Evolutionary conservation across 1,139 yeast genomes (phyloP), one percentile per base, ranked within the genome.

Genomic region (Yamadazyma friedrichii): DNA sequence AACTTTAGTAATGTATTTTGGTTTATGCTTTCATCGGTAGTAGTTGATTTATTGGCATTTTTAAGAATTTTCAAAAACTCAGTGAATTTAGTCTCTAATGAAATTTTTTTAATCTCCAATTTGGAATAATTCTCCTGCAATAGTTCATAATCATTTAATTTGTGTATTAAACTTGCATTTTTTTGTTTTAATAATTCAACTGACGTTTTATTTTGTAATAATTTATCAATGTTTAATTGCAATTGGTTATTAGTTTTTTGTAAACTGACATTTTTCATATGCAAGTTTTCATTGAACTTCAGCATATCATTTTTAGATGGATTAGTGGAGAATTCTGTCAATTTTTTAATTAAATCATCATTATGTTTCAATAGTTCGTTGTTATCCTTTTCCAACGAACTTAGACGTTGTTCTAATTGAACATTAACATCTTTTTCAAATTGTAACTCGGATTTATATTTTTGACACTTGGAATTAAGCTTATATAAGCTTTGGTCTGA

Each of bases 331-430:
- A 45, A 45, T 16, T 40, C 46, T 22, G 42, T 51, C 25, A 48
- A 49, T 39, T 82, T 84, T 33, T 67, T 70, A 36, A 78, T 72
- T 48, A 84, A 64, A 6, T 81, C 72, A 43, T 75, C 78, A 15
- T 73, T 71, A 11, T 75, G 63, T 17, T 40, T 40, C 33, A 54
- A 58, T 35, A 63, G 49, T 33, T 52, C 47, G 12, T 47, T 39
- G 43, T 55, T 54, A 40, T 57, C 54, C n/a, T 43, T 36, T 51
- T 60, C 57, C 42, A 59, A 42, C 33, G 46, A 37, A 9, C 42
- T 39, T 9, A 65, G 43, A 42, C 65, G 56, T 13, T 55, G 56
- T 6, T 57, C 54, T 34, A 68, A 51, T 43, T 67, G 67, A 31
- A 59, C 65, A 42, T 59, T 65, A 13, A 58, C 48, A 15, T 58